phyloP scores from a whole-genome alignment of 768 basidiomycete species.

The Boletus sensibilis region DNA sequence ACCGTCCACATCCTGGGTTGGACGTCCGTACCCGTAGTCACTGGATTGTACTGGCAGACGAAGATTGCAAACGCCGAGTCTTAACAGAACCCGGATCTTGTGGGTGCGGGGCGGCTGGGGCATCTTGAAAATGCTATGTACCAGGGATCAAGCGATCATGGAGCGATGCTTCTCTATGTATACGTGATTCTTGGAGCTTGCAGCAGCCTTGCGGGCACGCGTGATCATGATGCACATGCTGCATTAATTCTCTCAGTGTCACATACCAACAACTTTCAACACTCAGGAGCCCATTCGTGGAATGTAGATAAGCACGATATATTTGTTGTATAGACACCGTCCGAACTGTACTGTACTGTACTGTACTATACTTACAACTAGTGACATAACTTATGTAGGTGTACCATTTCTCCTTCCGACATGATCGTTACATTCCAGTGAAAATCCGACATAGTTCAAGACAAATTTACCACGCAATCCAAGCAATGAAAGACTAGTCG shows the following conservation, averaged over 20 bases:
- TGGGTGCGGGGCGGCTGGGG: not conserved
- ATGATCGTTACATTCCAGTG: not conserved
- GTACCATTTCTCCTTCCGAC: not conserved
- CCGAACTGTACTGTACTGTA: too few species aligned
- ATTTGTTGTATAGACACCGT: too few species aligned
- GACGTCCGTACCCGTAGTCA: too few species aligned
- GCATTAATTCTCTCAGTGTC: not conserved
- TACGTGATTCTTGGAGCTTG: not conserved
- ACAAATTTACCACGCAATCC: constrained; percentile 20
- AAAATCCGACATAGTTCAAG: not conserved
- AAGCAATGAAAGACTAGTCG: constrained; percentile 24
- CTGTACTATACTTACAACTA: too few species aligned
- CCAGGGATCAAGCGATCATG: not conserved
- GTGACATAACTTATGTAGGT: not conserved
- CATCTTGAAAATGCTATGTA: not conserved
- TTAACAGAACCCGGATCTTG: not conserved
- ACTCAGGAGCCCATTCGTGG: too few species aligned
- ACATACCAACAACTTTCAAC: too few species aligned
- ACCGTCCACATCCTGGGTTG: not conserved
- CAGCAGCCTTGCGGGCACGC: too few species aligned
- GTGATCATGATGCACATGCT: too few species aligned
- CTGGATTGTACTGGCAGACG: not conserved
- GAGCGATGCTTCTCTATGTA: not conserved
- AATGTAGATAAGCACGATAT: too few species aligned
- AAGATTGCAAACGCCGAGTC: not conserved